Evolutionary conservation across 1,284 basidiomycete species (phyloP).

Genomic region (Fomitopsis betulina): DNA sequence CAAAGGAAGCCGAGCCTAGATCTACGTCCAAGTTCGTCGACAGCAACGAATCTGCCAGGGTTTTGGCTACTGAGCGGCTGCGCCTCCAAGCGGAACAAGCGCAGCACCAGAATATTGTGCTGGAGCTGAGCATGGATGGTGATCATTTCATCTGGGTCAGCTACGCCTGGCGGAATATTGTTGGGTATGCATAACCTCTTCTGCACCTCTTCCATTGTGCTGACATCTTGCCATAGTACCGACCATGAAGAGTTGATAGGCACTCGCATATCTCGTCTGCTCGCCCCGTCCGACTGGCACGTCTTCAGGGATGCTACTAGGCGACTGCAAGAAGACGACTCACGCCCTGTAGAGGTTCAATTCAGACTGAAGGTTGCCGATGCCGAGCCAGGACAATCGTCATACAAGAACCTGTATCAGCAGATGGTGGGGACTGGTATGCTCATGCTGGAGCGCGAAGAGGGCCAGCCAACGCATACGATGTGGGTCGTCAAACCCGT

Average conservation of each 20-base stretch:
- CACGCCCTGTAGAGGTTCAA: slow-evolving; percentile 89
- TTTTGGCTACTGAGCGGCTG: slow-evolving; percentile 80
- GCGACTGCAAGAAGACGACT: slow-evolving; percentile 86
- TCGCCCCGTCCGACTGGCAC: slow-evolving; percentile 80
- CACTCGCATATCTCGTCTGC: slow-evolving; percentile 76
- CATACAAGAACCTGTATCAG: slow-evolving; percentile 60
- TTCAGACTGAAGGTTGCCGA: slow-evolving; percentile 77
- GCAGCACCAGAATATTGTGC: slow-evolving; percentile 90
- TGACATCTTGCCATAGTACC: slow-evolving; percentile 45
- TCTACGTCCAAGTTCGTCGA: slow-evolving; percentile 43
- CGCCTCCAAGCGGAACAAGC: slow-evolving; percentile 87
- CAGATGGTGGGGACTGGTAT: slow-evolving; percentile 98
- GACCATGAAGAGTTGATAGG: slow-evolving; percentile 83
- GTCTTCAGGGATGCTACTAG: slow-evolving; percentile 89
- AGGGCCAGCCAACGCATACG: slow-evolving; percentile 86
- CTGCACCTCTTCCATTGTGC: slow-evolving; percentile 6
- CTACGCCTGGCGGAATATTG: slow-evolving; percentile 89
- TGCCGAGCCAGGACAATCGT: slow-evolving; percentile 46
- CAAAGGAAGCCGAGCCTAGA: slow-evolving; percentile 20
- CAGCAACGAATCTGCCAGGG: slow-evolving; percentile 65
- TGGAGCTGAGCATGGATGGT: slow-evolving; percentile 92
- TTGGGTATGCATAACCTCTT: slow-evolving; percentile 64
- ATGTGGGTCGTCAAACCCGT: slow-evolving; percentile 99
- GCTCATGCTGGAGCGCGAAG: slow-evolving; percentile 93
- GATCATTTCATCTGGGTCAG: slow-evolving; percentile 93